These are phyloP conservation scores for Gilbertella persicaria DNA, from an alignment of 371 early-diverging fungal genomes.

Conservation along the genomic window DNA sequence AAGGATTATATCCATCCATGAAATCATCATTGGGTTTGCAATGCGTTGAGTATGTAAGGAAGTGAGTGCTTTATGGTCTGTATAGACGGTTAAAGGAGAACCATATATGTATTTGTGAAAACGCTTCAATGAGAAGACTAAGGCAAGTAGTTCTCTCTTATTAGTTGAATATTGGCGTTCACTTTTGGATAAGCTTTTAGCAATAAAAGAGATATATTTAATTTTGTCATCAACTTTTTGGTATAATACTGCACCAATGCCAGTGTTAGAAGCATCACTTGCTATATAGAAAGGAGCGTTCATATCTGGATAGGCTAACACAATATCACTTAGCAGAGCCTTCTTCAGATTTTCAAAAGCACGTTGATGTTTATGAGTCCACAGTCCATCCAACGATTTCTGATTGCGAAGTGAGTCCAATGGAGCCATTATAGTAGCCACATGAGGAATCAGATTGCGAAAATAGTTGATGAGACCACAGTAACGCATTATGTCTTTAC, in stretches of 20 bases:
- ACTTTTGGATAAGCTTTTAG: no score
- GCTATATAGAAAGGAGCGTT: constrained; percentile 23
- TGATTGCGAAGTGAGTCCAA: constrained; percentile 16
- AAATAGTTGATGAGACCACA: constrained; percentile 26
- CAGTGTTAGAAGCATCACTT: no score
- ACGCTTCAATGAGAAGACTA: no score
- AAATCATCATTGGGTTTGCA: constrained; percentile 3
- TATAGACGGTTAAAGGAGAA: constrained; percentile 1
- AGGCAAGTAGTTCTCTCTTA: no score
- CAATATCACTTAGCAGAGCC: neutral
- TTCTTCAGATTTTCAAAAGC: constrained; percentile 2
- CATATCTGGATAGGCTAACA: constrained; percentile 18
- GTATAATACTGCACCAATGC: no score
- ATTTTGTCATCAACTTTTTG: no score
- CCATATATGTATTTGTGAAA: constrained; percentile 29
- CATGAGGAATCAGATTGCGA: constrained; percentile 11
- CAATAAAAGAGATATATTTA: no score
- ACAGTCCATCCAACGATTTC: neutral
- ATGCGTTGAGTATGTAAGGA: constrained; percentile 11
- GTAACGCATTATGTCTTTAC: no score
- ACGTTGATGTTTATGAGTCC: neutral
- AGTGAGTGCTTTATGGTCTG: constrained; percentile 13
- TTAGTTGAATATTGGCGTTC: no score
- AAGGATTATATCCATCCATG: no score
- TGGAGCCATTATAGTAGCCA: constrained; percentile 14